These are phyloP conservation scores for Populus davidiana DNA, from an alignment of 345 rosid species.

Conservation along the genomic window DNA sequence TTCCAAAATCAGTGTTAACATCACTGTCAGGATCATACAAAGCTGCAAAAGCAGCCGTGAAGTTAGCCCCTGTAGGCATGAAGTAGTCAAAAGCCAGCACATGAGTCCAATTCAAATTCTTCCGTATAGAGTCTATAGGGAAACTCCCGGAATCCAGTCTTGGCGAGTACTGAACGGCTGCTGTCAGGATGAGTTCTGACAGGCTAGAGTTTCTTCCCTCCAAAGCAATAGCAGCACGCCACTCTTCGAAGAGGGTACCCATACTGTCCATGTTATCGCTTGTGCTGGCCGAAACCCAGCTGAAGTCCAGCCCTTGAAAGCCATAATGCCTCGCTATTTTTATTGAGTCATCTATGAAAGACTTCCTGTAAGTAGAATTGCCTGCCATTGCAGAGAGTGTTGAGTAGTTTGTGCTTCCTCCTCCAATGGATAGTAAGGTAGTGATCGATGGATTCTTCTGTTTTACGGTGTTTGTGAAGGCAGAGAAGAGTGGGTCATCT, in stretches of 20 bases:
- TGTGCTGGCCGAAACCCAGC: conserved; percentile 19
- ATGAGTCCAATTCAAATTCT: conserved; percentile 31
- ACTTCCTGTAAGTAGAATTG: conserved; percentile 8
- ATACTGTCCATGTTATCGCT: conserved; percentile 12
- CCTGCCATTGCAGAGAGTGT: conserved; percentile 19
- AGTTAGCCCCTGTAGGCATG: conserved; percentile 15
- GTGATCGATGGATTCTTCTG: too few species aligned
- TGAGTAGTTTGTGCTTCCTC: neutral
- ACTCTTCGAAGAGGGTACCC: conserved; percentile 23
- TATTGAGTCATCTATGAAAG: conserved; percentile 25
- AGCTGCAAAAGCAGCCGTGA: conserved; percentile 28
- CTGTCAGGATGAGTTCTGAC: conserved; percentile 8
- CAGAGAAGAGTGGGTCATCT: conserved; percentile 27
- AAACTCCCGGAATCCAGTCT: neutral
- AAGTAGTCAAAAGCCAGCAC: conserved; percentile 26
- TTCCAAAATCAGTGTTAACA: conserved; percentile 22
- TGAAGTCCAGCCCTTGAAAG: conserved; percentile 28
- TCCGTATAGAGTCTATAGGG: conserved; percentile 20
- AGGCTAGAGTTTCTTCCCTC: conserved; percentile 4
- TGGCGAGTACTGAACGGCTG: neutral
- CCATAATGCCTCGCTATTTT: conserved; percentile 23
- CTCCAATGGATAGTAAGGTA: neutral
- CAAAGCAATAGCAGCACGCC: conserved; percentile 25
- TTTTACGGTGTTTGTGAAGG: conserved; percentile 32
- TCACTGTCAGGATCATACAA: conserved; percentile 12